Conservation (phyloP, 306 rosid genomes). For the Pyrus betulifolia region DNA sequence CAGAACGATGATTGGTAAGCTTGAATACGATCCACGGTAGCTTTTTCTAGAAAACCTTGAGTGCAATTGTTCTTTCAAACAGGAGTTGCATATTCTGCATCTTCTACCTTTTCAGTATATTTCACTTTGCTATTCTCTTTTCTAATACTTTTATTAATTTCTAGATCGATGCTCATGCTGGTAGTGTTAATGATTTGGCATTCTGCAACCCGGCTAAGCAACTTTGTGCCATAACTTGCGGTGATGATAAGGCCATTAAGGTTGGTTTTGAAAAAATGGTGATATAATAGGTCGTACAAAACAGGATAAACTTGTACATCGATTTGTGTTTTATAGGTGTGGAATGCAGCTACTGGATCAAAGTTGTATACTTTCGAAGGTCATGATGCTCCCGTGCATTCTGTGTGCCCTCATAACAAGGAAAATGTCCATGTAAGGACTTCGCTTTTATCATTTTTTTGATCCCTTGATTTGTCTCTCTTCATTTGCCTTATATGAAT, state of each 20-base stretch:
- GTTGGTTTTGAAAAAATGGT: constrained; percentile 23
- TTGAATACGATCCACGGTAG: not conserved
- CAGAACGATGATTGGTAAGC: constrained; percentile 8
- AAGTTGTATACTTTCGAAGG: constrained; percentile 66
- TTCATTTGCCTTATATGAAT: not conserved
- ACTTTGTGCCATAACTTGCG: constrained; percentile 37
- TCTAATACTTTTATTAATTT: not conserved
- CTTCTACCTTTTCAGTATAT: not conserved
- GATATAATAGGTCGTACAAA: not conserved
- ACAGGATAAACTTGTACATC: not conserved
- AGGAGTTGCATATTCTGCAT: constrained; percentile 72
- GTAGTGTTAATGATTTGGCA: constrained; percentile 46
- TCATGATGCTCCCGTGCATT: constrained; percentile 82
- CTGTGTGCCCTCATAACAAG: constrained; percentile 77
- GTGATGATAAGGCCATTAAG: constrained; percentile 50
- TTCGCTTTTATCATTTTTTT: not conserved
- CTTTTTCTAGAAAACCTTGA: not conserved
- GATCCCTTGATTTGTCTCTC: not conserved
- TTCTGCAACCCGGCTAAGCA: constrained; percentile 22
- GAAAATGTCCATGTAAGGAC: constrained; percentile 64
- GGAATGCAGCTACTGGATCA: constrained; percentile 76
- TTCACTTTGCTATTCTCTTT: not conserved
- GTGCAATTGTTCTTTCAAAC: constrained; percentile 12
- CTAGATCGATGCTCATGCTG: constrained; percentile 55
- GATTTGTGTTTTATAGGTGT: constrained; percentile 43